phyloP scores from a whole-genome alignment of 1,284 basidiomycete genomes.

The Ganoderma sp. region DNA sequence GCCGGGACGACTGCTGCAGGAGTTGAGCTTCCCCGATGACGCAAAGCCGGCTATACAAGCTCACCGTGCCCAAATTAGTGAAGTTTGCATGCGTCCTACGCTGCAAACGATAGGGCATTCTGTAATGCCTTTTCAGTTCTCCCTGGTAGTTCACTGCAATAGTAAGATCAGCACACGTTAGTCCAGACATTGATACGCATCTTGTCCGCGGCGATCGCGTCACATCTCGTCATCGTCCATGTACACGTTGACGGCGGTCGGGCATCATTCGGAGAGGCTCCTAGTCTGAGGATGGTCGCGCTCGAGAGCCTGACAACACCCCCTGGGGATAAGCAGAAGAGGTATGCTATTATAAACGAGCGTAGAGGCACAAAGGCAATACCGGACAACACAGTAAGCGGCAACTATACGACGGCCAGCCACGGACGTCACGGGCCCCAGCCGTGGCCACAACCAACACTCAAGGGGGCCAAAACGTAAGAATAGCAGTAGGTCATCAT shows the following conservation, averaged over 20 bases:
- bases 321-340: not conserved
- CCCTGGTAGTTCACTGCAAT: not conserved
- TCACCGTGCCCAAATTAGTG: not conserved
- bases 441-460: slow-evolving; percentile 26
- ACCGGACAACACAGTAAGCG: slow-evolving; percentile 30
- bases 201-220: not conserved
- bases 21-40: not conserved
- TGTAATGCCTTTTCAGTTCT: not conserved
- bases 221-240: not conserved
- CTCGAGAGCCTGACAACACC: not conserved
- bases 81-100: not conserved
- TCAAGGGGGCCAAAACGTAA: slow-evolving; percentile 17
- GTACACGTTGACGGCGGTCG: not conserved
- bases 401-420: slow-evolving; percentile 23
- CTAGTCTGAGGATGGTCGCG: no score
- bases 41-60: not conserved
- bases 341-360: slow-evolving; percentile 37
- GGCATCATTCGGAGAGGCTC: no score
- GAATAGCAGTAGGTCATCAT: slow-evolving; percentile 17
- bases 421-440: not conserved
- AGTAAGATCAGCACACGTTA: not conserved
- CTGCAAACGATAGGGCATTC: not conserved
- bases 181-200: not conserved
- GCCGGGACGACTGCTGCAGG: not conserved
- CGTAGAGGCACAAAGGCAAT: slow-evolving; percentile 34